Conservation (phyloP, 2,329 filamentous ascomycete species). For the Aspergillus clavatus region DNA sequence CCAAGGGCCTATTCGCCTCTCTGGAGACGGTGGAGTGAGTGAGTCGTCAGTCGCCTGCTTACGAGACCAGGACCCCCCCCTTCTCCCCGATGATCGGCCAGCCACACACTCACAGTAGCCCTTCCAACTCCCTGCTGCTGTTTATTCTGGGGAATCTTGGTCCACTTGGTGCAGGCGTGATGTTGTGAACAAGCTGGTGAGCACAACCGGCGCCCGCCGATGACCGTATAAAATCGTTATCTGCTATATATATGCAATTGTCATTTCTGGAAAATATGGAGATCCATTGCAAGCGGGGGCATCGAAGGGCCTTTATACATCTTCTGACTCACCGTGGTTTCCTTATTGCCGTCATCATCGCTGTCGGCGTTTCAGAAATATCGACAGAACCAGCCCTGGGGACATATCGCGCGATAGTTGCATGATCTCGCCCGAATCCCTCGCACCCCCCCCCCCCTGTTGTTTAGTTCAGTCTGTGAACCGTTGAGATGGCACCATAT, state of each 20-base stretch:
- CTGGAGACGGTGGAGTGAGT: too few species aligned
- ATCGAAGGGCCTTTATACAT: background rate
- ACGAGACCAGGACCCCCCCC: too few species aligned
- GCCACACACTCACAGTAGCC: background rate
- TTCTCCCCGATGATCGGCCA: background rate
- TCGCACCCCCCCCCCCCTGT: too few species aligned
- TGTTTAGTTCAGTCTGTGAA: background rate
- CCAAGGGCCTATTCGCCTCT: too few species aligned
- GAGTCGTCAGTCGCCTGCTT: too few species aligned
- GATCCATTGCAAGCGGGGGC: background rate
- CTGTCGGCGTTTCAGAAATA: background rate
- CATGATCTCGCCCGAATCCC: background rate
- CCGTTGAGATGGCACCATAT: conserved; percentile 9
- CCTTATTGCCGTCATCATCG: too few species aligned
- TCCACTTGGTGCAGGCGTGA: background rate
- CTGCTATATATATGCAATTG: background rate
- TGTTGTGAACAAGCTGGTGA: too few species aligned
- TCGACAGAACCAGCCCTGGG: background rate
- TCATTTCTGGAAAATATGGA: background rate
- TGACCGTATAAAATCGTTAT: background rate
- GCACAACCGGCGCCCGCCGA: background rate
- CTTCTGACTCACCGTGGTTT: too few species aligned
- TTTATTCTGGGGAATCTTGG: background rate
- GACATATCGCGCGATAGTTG: background rate
- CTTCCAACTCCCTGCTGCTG: too few species aligned